Base-by-base conservation (phyloP, 1,284 basidiomycete species). In the Leccinum huronense region DNA sequence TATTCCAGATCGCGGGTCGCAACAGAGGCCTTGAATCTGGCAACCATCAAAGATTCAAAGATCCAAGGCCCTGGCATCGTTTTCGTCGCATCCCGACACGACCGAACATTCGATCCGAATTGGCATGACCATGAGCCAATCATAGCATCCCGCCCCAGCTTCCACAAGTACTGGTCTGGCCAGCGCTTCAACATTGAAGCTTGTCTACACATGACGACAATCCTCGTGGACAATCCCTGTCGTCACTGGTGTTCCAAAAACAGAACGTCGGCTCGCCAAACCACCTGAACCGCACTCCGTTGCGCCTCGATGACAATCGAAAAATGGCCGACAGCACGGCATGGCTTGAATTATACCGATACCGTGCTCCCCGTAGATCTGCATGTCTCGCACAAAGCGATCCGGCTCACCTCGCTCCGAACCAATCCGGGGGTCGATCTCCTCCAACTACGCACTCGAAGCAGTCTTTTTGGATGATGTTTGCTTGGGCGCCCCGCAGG, bases 381-480 rank as follows among this genome's bases (percentile, higher is more conserved):
- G 5, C 66, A 61, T 7, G 6, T 58, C 45, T 65, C 67, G 11
- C 78, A 76, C 67, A 74, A 69, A 36, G 30, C 60, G 2, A 67
- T 81, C 61, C 71, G 80, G 19, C 69, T 81, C 30, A 63, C 71
- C 5, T 72, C 73, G 10, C 76, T 81, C 33, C 70, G 72, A 57
- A 66, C 70, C 10, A 73, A 82, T 59, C 60, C 77, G 76, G 16
- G 67, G 74, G 11, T 73, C 71, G 1, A 81, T 80, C 63, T 57
- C 65, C 1, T 79, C 80, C 14, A 78, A 63, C 19, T 79, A 77
- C 38, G 72, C 69, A 31, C 68, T 70, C 13, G 78, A 80, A 63
- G 65, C 61, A 3, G 58, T 66, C 1, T 77, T 77, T 61, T 69
- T 73, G 2, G 69, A 70, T 2, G 73, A 75, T 2, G 40, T 70